These are phyloP conservation scores for Brassica carinata DNA, from an alignment of 345 rosid species.

Conservation along the genomic window DNA sequence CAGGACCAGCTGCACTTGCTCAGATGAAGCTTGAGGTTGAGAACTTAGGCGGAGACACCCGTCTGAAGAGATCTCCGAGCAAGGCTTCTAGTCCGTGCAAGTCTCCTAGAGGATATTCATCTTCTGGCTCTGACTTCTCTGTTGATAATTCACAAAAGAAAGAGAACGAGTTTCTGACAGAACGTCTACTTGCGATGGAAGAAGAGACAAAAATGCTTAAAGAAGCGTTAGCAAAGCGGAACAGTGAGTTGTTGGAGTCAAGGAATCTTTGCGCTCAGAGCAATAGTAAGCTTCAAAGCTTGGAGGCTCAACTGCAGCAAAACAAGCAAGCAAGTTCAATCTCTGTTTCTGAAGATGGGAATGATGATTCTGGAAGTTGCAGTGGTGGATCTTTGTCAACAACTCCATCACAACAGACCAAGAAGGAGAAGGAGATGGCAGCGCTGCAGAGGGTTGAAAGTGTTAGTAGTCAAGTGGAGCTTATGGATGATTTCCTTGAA, in stretches of 20 bases:
- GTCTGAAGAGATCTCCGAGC: conserved; percentile 71
- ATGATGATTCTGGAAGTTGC: conserved; percentile 76
- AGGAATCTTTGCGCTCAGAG: conserved; percentile 83
- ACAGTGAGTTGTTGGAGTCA: conserved; percentile 80
- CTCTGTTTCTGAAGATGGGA: conserved; percentile 90
- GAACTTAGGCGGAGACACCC: conserved; percentile 75
- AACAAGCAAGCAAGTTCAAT: conserved; percentile 68
- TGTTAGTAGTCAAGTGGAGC: conserved; percentile 54
- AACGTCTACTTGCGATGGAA: conserved; percentile 79
- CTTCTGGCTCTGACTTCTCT: conserved; percentile 57
- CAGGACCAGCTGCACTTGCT: conserved; percentile 98
- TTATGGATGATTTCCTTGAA: conserved; percentile 97
- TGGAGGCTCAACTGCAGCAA: conserved; percentile 66
- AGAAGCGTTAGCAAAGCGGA: conserved; percentile 93
- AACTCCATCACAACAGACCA: conserved; percentile 48
- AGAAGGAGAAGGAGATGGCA: conserved; percentile 54
- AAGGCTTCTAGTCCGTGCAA: conserved; percentile 59
- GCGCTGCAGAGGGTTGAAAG: conserved; percentile 51
- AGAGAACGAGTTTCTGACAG: conserved; percentile 76
- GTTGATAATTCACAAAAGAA: conserved; percentile 65
- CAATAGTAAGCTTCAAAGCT: conserved; percentile 69
- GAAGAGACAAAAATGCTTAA: conserved; percentile 96
- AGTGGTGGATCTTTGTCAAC: conserved; percentile 73
- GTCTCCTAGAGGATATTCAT: conserved; percentile 48
- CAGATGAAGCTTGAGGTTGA: conserved; percentile 98